Conservation (phyloP, 78 protist genomes). For the Tieghemostelium lacteum region DNA sequence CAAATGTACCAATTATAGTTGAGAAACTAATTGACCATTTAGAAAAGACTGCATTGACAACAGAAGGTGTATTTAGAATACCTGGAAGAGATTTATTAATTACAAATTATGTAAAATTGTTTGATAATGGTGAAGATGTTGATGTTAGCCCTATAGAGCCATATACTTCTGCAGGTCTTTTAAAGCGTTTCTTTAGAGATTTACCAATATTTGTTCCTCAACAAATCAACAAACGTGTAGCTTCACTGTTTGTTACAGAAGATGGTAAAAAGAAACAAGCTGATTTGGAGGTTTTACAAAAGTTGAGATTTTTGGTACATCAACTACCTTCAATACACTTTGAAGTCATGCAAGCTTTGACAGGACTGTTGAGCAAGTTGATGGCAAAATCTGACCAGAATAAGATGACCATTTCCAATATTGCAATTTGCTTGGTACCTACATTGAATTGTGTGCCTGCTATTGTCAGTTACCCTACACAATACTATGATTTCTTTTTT, state of each 20-base stretch:
- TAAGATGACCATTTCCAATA: slow-evolving; percentile 72
- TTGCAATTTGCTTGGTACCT: slow-evolving; percentile 72
- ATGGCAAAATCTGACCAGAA: slow-evolving; percentile 42
- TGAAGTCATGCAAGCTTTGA: slow-evolving; percentile 67
- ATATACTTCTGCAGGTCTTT: slow-evolving; percentile 66
- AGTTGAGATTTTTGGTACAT: slow-evolving; percentile 35
- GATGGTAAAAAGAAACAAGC: slow-evolving; percentile 72
- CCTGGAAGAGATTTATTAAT: slow-evolving; percentile 67
- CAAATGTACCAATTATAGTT: slow-evolving; percentile 60
- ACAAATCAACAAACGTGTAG: slow-evolving; percentile 37
- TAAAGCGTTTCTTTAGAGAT: slow-evolving; percentile 75
- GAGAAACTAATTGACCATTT: slow-evolving; percentile 64
- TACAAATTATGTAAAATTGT: slow-evolving; percentile 19
- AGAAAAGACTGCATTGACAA: slow-evolving; percentile 22
- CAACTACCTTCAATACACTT: slow-evolving; percentile 50
- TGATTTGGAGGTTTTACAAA: slow-evolving; percentile 56
- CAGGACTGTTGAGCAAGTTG: slow-evolving; percentile 24
- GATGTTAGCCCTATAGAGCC: slow-evolving; percentile 68
- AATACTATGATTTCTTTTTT: slow-evolving; percentile 57
- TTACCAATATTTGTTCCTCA: slow-evolving; percentile 68
- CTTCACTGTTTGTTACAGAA: slow-evolving; percentile 38
- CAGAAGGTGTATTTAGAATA: slow-evolving; percentile 64
- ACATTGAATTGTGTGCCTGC: slow-evolving; percentile 77
- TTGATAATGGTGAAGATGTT: slow-evolving; percentile 57
- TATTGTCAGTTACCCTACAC: slow-evolving; percentile 68